These are phyloP conservation scores for Fusarium sp. DNA, from an alignment of 2,329 filamentous ascomycete genomes.

Conservation along the genomic window DNA sequence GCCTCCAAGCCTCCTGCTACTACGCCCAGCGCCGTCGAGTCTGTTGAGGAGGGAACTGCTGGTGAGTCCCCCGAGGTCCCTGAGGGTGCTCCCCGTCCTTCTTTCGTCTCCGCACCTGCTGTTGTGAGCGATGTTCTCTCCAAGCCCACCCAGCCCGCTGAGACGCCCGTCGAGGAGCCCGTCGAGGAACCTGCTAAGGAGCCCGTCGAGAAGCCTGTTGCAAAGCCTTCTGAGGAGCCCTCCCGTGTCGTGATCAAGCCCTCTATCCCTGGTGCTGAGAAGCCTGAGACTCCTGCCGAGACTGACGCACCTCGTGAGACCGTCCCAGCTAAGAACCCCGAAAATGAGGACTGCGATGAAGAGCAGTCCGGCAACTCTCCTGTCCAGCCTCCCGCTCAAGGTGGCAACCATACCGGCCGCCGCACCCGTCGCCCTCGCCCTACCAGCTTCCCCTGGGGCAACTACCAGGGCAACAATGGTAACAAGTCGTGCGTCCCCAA, in stretches of 20 bases:
- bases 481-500: slow-evolving; percentile 20
- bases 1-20: slow-evolving; percentile 14
- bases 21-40: slow-evolving; percentile 12
- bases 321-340: slow-evolving; percentile 3
- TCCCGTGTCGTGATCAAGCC: slow-evolving; percentile 22
- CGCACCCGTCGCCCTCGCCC: slow-evolving; percentile 20
- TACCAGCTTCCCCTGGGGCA: neutral
- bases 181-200: neutral
- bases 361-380: slow-evolving; percentile 15
- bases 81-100: slow-evolving; percentile 33
- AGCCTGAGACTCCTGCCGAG: slow-evolving; percentile 5
- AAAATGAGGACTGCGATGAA: slow-evolving; percentile 13
- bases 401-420: slow-evolving; percentile 21
- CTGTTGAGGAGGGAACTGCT: slow-evolving; percentile 17
- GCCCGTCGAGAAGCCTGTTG: too few relatives aligned
- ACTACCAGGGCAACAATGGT: neutral
- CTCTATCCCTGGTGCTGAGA: neutral
- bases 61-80: slow-evolving; percentile 13
- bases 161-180: neutral
- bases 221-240: neutral
- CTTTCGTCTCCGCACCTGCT: slow-evolving; percentile 24
- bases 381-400: slow-evolving; percentile 11
- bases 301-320: slow-evolving; percentile 4
- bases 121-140: slow-evolving; percentile 28
- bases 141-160: slow-evolving; percentile 2